Conservation (phyloP, 192 early-diverging fungal species). For the Backusella westeae region DNA sequence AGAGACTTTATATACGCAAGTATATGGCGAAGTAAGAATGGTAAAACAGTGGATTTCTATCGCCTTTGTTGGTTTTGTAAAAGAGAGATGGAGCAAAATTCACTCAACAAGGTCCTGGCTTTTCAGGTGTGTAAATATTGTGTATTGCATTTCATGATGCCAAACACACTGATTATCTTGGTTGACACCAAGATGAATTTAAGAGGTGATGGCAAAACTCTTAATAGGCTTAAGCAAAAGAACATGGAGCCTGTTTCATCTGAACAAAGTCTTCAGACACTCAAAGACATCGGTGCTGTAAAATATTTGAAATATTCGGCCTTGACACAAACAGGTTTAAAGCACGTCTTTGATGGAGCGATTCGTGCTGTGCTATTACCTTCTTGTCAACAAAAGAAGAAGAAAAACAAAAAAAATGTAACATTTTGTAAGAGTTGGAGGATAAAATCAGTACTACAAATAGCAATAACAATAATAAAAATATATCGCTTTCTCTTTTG, state of each 20-base stretch:
- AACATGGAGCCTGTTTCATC: conserved; percentile 77
- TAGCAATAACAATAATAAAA: neutral
- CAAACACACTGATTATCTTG: conserved; percentile 77
- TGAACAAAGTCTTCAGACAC: conserved; percentile 72
- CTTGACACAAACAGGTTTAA: conserved; percentile 89
- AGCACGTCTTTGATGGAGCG: conserved; percentile 94
- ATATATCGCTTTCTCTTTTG: neutral
- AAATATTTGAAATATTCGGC: conserved; percentile 91
- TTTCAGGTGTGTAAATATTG: too few relatives aligned
- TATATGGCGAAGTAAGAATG: too few relatives aligned
- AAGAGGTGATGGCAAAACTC: conserved; percentile 79
- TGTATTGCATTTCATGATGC: conserved; percentile 14
- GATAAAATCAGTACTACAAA: neutral
- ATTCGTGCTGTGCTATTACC: conserved; percentile 80
- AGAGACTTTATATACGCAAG: too few relatives aligned
- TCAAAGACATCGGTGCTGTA: conserved; percentile 74
- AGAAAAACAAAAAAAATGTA: conserved; percentile 59
- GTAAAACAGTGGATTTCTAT: too few relatives aligned
- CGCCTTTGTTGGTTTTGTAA: too few relatives aligned
- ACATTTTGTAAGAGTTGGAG: conserved; percentile 51
- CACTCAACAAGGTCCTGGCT: too few relatives aligned
- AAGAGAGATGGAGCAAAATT: too few relatives aligned
- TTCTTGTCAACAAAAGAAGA: conserved; percentile 46
- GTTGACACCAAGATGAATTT: conserved; percentile 92
- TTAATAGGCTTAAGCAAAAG: conserved; percentile 77